Base-by-base conservation (phyloP, 768 basidiomycete genomes). In the Pleurotus platypus region DNA sequence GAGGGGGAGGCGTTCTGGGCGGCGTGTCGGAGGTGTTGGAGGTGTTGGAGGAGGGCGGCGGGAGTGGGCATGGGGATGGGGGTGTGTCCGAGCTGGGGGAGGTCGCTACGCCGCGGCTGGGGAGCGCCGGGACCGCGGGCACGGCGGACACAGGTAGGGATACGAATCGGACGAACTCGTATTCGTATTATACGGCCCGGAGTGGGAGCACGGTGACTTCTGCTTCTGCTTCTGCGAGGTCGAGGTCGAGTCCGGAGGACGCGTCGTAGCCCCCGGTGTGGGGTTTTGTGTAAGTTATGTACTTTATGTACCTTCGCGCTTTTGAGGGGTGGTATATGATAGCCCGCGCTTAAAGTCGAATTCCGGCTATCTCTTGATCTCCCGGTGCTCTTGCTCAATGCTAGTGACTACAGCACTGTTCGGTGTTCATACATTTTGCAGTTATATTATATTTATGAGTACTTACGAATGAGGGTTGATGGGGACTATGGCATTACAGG, bases 61-160 rank as follows among this genome's bases (percentile, higher is more conserved):
- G 42, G 42, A 20, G 5, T 18, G 62, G 43, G 43, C n/a, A 13
- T 45, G 42, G 42, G 42, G 9, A n/a, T 18, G 62, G 43, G 43
- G 59, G 61, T 11, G 61, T 68, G 1, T 70, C 64, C 3, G 75
- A 74, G 49, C 63, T 74, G 43, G 75, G 75, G 24, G 75, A 76
- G 56, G 58, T 75, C 13, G 55, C 69, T 27, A 45, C 6, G n/a
- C n/a, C n/a, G 42, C 1, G 42, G 20, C 20, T 57, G 35, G 16
- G 30, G 18, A 7, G 60, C 13, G 26, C 18, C 39, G 37, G 60
- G 57, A 4, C 55, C 24, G 26, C 45, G 61, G 51, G 38, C 42
- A 54, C 51, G 18, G 18, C 20, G 24, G 37, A 37, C 11, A 39
- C 51, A 20, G 15, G 38, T 37, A 43, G 42, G 8, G 30, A 35